Evolutionary conservation across 164 flowering plant species (phyloP).

Genomic region (Sextonia rubra): DNA sequence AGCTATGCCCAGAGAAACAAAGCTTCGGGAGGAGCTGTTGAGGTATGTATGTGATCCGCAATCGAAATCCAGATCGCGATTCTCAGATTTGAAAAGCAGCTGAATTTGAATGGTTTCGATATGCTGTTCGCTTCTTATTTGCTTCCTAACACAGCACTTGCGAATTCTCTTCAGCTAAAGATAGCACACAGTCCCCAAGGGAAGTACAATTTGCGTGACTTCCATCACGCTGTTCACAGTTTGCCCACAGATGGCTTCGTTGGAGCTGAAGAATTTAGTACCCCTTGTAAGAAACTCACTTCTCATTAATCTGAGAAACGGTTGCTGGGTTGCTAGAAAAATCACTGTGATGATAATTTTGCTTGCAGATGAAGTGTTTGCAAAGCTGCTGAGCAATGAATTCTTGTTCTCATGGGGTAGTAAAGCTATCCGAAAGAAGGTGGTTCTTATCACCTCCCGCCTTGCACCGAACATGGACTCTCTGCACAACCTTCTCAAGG

Average conservation of each 20-base stretch:
- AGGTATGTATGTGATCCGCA: conserved; percentile 35
- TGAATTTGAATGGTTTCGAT: no score
- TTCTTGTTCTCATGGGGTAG: conserved; percentile 61
- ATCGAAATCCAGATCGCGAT: not conserved
- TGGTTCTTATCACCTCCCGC: conserved; percentile 47
- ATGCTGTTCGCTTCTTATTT: no score
- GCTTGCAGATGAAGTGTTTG: conserved; percentile 41
- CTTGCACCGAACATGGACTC: conserved; percentile 34
- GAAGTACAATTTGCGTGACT: conserved; percentile 63
- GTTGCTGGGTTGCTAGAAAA: not conserved
- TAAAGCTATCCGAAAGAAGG: conserved; percentile 52
- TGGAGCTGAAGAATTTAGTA: conserved; percentile 17
- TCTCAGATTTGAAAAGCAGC: no score
- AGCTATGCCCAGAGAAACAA: conserved; percentile 55
- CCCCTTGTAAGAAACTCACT: conserved; percentile 21
- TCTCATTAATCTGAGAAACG: not conserved
- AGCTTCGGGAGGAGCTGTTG: conserved; percentile 34
- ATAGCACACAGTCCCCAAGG: conserved; percentile 60
- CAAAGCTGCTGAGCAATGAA: conserved; percentile 45
- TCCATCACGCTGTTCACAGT: conserved; percentile 73
- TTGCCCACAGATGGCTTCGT: conserved; percentile 59
- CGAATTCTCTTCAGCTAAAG: conserved; percentile 42
- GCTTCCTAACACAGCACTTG: no score
- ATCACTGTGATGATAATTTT: not conserved
- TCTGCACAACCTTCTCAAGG: conserved; percentile 43